Evolutionary conservation across 2,329 filamentous ascomycete species (phyloP).

Genomic region (Aspergillus transmontanensis): DNA sequence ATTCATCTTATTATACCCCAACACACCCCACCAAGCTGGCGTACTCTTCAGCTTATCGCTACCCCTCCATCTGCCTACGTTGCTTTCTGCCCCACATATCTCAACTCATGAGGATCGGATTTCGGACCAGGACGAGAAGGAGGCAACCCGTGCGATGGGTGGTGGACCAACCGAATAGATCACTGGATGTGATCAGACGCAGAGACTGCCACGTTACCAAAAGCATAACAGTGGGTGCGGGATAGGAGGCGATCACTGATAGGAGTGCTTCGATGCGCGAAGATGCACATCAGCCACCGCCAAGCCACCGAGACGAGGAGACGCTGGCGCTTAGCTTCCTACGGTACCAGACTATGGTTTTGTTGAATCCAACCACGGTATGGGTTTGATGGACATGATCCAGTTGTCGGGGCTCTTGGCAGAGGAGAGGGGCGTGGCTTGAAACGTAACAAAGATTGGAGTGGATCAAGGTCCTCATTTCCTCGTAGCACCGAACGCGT

Average conservation of each 20-base stretch:
- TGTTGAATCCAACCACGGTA: not conserved
- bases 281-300: not conserved
- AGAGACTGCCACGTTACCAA: conserved; percentile 6
- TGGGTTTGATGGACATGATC: not conserved
- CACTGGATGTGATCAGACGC: conserved; percentile 2
- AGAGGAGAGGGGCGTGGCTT: not conserved
- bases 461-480: not conserved
- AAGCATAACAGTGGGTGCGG: not conserved
- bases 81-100: conserved; percentile 3
- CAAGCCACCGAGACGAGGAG: not conserved
- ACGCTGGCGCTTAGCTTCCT: not conserved
- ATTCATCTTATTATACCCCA: conserved; percentile 5
- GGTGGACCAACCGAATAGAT: conserved; percentile 2
- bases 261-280: not conserved
- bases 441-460: not conserved
- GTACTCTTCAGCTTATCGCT: conserved; percentile 3
- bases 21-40: conserved; percentile 2
- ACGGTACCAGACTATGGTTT: not conserved
- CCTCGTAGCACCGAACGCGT: too few relatives aligned
- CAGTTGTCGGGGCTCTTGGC: conserved; percentile 1
- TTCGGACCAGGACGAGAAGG: not conserved
- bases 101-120: not conserved
- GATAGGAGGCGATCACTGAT: conserved; percentile 5
- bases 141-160: not conserved
- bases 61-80: conserved; percentile 4